Evolutionary conservation across 345 rosid species (phyloP).

Genomic region (Trapa bicornis): DNA sequence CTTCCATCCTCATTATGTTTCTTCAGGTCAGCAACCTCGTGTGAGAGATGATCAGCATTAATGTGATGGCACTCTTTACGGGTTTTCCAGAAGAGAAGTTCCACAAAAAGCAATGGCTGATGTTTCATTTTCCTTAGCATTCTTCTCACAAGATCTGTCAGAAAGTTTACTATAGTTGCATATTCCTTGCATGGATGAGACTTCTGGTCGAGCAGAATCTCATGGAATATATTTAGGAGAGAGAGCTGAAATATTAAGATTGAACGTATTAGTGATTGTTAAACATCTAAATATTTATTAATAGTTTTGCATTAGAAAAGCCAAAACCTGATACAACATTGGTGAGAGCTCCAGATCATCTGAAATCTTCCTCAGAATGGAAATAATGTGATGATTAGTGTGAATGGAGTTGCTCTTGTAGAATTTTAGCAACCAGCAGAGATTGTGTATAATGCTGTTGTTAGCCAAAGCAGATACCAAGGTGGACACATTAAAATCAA

Average conservation of each 20-base stretch:
- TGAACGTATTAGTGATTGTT: neutral
- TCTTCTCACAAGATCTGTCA: conserved; percentile 48
- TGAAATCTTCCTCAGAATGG: conserved; percentile 61
- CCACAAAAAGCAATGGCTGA: conserved; percentile 89
- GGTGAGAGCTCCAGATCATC: conserved; percentile 83
- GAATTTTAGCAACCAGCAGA: conserved; percentile 87
- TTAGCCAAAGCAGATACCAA: conserved; percentile 70
- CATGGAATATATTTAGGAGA: conserved; percentile 51
- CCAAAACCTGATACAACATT: conserved; percentile 84
- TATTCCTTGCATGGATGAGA: conserved; percentile 48
- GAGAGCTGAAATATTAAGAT: conserved; percentile 54
- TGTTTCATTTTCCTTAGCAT: conserved; percentile 78
- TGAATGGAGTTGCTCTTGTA: conserved; percentile 58
- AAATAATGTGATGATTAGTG: conserved; percentile 52
- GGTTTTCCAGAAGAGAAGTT: conserved; percentile 79
- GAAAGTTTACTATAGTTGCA: conserved; percentile 43
- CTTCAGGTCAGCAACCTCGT: conserved; percentile 61
- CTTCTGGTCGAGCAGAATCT: conserved; percentile 73
- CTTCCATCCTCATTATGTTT: conserved; percentile 34
- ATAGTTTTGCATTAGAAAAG: neutral
- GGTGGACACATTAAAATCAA: conserved; percentile 75
- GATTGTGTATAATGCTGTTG: conserved; percentile 60
- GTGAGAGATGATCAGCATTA: conserved; percentile 71
- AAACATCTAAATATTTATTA: neutral
- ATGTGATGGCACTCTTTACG: conserved; percentile 80